Percentiles rank a stretch among this genome's conserved stretches.
These are phyloP conservation scores for Coniophora puteana DNA, from an alignment of 1,284 basidiomycete genomes.

Conservation along the genomic window DNA sequence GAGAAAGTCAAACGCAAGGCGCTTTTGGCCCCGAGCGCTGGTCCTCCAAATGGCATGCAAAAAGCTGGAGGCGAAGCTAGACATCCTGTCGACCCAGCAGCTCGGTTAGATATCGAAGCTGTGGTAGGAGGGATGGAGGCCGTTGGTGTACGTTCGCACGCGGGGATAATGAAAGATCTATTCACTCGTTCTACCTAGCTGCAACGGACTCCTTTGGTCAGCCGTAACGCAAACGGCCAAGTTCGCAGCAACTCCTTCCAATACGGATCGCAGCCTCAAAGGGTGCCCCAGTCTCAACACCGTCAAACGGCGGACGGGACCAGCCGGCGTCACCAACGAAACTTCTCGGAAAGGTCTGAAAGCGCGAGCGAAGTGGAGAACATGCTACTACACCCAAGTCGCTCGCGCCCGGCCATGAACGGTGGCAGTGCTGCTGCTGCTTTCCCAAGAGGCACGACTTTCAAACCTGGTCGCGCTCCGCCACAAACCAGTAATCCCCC, in stretches of 20 bases:
- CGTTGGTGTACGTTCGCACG: conserved; percentile 46
- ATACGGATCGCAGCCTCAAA: conserved; percentile 11
- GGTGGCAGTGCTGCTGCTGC: conserved; percentile 22
- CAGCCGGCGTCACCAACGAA: conserved; percentile 41
- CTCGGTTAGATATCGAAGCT: conserved; percentile 43
- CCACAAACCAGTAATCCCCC: too few relatives aligned
- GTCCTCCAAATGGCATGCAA: conserved; percentile 7
- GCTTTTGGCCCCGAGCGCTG: conserved; percentile 42
- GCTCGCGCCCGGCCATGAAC: conserved; percentile 11
- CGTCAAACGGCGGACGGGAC: conserved; percentile 30
- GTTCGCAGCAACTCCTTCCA: conserved; percentile 7
- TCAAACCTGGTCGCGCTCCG: too few relatives aligned
- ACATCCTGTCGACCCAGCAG: conserved; percentile 13
- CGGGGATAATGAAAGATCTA: not conserved
- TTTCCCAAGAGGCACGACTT: too few relatives aligned
- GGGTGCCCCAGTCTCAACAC: conserved; percentile 28
- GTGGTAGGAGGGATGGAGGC: conserved; percentile 71
- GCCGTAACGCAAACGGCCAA: too few relatives aligned
- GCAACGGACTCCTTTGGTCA: conserved; percentile 67
- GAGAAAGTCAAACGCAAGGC: conserved; percentile 79
- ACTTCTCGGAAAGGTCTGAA: conserved; percentile 61
- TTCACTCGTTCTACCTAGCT: conserved; percentile 39
- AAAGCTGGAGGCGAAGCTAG: conserved; percentile 14
- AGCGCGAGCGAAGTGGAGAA: conserved; percentile 69
- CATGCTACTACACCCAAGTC: conserved; percentile 35